Base-by-base conservation (phyloP, 2,329 filamentous ascomycete genomes). In the Acrocalymma vagum region DNA sequence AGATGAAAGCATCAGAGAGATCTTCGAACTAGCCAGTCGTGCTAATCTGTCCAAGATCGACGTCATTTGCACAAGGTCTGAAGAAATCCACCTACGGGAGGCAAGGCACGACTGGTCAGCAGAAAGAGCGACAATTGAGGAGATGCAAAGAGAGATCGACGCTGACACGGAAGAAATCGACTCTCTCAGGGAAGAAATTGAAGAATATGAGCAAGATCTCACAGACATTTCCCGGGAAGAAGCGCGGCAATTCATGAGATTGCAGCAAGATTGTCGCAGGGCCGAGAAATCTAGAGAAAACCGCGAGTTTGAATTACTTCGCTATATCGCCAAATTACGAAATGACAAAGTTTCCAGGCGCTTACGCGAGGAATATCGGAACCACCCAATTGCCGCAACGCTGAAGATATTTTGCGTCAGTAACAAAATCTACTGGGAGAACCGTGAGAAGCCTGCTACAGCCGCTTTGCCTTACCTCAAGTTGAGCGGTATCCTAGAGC, bases 361-460 rank as follows among this genome's bases (percentile, higher is more conserved):
- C 2, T 61, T 78, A 6, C 33, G 27, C 1, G 23, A 30, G 0
- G 29, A 51, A 1, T 77, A 77, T 38, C 18, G 34, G 6, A 29
- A 47, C 10, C 42, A 53, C 7, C 42, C 68, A 1, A 46, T 53
- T 1, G 53, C 30, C 6, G 51, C 47, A 16, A 26, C 44, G 2
- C 45, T 74, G 20, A 54, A 51, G 3, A 65, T 75, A 5, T 78
- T 78, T 43, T 78, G 75, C 33, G 69, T 74, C 8, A 75, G 75
- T 52, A 79, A 78, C 45, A 59, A 35, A 1, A 42, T 67, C 3
- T 78, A 79, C 52, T 72, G 71, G 72, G 46, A 67, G 0, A 24
- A 71, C 16, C 66, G 75, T 3, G 16, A 58, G 1, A 25, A 40
- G 3, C 48, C 63, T 2, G 58, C 28, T 11, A 43, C 51, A 5